Base-by-base conservation (phyloP, 257 asterid genomes). In the Primulina tabacum region DNA sequence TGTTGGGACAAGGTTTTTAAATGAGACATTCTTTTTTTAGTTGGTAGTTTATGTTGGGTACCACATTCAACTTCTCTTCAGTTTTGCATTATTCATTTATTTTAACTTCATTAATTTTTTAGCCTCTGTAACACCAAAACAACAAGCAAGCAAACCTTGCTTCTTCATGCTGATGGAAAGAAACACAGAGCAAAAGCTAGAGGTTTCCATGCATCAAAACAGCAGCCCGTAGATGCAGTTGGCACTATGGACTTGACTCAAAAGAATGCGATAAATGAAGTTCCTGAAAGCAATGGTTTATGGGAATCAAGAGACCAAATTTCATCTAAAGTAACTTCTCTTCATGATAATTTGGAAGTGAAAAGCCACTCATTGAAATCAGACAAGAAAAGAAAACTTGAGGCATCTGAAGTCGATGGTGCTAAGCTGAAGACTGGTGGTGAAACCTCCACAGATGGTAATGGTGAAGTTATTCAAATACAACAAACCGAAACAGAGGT, bases 101-200 rank as follows among this genome's bases (percentile, higher is more conserved):
- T 3, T 28, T 28, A 28, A 28, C 30, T 28, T 28, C 30, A 28
- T 28, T 28, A 28, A 28, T 28, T 62, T 16, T 84, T 81, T 87
- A 93, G 97, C 82, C 83, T 93, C 38, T 93, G 99, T 74, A 89
- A 93, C 76, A 86, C 96, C 76, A 87, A 73, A 37, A 91, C 97
- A 68, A 89, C 99, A 60, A 93, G 97, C 77, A 82, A 86, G 89
- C 99, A 93, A 81, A 75, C 99, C 67, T 80, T 93, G 80, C 94
- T 87, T 74, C 86, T 80, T 76, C 99, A 93, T 84, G 97, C 96
- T 64, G 99, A 93, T 20, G 97, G 96, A 33, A 93, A 90, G 72
- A 93, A 89, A 73, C 99, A 93, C 77, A 85, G 92, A 77, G 97
- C 92, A 38, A 93, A 89, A 78, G 95, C 96, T 72, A 83, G 93